Conservation (phyloP, 805 yeast species). For the Ogataea salicorniae region DNA sequence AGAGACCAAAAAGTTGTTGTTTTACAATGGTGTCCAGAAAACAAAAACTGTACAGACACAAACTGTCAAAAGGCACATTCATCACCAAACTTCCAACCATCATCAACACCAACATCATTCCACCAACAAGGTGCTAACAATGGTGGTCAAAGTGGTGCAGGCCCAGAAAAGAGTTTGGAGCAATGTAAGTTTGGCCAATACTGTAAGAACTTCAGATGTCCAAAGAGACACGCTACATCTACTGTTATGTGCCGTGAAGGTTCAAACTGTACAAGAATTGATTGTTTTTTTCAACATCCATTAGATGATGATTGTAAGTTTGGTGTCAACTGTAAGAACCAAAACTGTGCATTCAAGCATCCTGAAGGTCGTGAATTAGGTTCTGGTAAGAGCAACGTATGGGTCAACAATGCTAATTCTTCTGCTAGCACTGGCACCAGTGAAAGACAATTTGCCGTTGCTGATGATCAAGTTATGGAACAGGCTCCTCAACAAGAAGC, state of each 20-base stretch:
- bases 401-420: constrained; percentile 21
- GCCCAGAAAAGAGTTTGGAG: constrained; percentile 53
- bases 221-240: constrained; percentile 78
- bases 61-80: constrained; percentile 77
- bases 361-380: constrained; percentile 64
- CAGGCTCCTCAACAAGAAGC: constrained; percentile 50
- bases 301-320: constrained; percentile 74
- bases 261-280: constrained; percentile 66
- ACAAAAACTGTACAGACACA: constrained; percentile 56
- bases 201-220: constrained; percentile 76
- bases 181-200: constrained; percentile 75
- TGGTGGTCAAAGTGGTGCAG: not conserved
- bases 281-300: constrained; percentile 83
- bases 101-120: constrained; percentile 5
- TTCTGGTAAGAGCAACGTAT: constrained; percentile 27
- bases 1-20: constrained; percentile 62
- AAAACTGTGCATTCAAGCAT: constrained; percentile 68
- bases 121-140: constrained; percentile 1
- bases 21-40: constrained; percentile 72
- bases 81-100: constrained; percentile 49
- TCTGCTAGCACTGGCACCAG: constrained; percentile 34
- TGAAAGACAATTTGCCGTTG: constrained; percentile 70
- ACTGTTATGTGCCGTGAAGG: constrained; percentile 79
- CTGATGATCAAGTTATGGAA: constrained; percentile 69
- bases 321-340: constrained; percentile 69